Conservation (phyloP, 805 yeast species). For the Millerozyma miso region DNA sequence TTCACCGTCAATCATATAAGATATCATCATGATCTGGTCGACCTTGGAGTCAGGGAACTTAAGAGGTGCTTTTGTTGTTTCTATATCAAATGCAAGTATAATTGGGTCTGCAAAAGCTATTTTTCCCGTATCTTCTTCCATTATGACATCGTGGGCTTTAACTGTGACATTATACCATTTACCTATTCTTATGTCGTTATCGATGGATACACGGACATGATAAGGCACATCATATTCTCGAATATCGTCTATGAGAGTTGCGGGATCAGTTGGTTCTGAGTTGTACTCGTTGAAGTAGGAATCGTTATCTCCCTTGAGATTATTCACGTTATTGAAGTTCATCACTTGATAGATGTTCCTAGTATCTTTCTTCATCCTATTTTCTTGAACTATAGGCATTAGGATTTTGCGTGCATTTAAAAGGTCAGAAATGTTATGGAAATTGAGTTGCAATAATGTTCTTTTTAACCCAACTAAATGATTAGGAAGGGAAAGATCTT, state of each 20-base stretch:
- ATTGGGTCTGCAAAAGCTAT: slow-evolving; percentile 97
- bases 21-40: slow-evolving; percentile 97
- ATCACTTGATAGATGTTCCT: slow-evolving; percentile 64
- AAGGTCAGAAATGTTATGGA: slow-evolving; percentile 72
- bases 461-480: slow-evolving; percentile 77
- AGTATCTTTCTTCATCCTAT: slow-evolving; percentile 56
- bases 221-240: slow-evolving; percentile 96
- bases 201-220: slow-evolving; percentile 94
- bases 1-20: slow-evolving; percentile 98
- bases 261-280: slow-evolving; percentile 43
- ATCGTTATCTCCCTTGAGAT: slow-evolving; percentile 24
- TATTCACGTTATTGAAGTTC: slow-evolving; percentile 33
- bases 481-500: slow-evolving; percentile 78
- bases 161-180: slow-evolving; percentile 89
- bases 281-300: slow-evolving; percentile 10
- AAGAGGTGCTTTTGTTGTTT: slow-evolving; percentile 93
- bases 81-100: slow-evolving; percentile 94
- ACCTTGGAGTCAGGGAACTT: slow-evolving; percentile 90
- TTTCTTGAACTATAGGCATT: slow-evolving; percentile 66
- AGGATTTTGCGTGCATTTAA: slow-evolving; percentile 67
- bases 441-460: slow-evolving; percentile 61
- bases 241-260: slow-evolving; percentile 69
- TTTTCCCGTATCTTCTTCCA: slow-evolving; percentile 63
- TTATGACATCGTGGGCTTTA: slow-evolving; percentile 47
- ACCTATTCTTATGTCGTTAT: slow-evolving; percentile 81